phyloP scores from a whole-genome alignment of 2,329 filamentous ascomycete species.

The Myriosclerotinia curreyana region DNA sequence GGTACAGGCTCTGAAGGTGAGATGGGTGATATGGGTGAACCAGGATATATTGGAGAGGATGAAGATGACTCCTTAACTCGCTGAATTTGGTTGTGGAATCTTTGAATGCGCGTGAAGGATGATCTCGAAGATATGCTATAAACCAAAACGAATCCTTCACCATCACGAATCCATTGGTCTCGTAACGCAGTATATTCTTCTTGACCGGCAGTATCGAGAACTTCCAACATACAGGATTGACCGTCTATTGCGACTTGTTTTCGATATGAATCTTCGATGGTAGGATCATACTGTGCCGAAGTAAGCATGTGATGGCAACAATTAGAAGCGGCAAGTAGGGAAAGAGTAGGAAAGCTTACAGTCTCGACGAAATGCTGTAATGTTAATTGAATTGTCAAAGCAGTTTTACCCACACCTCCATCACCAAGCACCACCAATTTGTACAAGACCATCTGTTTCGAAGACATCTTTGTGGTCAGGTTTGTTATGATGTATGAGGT shows the following conservation, averaged over 20 bases:
- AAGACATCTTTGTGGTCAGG: slow-evolving; percentile 6
- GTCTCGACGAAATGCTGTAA: slow-evolving; percentile 98
- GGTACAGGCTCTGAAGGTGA: slow-evolving; percentile 62
- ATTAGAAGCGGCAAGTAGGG: background rate
- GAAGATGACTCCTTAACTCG: slow-evolving; percentile 89
- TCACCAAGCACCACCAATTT: slow-evolving; percentile 94
- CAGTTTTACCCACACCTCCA: slow-evolving; percentile 91
- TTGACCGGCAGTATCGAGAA: slow-evolving; percentile 94
- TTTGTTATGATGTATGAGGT: slow-evolving; percentile 18
- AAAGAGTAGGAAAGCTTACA: slow-evolving; percentile 45
- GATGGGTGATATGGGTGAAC: slow-evolving; percentile 64
- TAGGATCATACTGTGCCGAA: slow-evolving; percentile 64
- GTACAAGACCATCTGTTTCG: slow-evolving; percentile 78
- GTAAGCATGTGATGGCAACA: slow-evolving; percentile 28
- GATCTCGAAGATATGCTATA: slow-evolving; percentile 98
- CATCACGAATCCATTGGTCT: slow-evolving; percentile 98
- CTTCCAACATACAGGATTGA: slow-evolving; percentile 95
- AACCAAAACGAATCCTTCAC: slow-evolving; percentile 94
- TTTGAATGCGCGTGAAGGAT: slow-evolving; percentile 90
- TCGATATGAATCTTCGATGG: slow-evolving; percentile 83
- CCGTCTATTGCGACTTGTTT: slow-evolving; percentile 92
- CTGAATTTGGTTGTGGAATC: slow-evolving; percentile 95
- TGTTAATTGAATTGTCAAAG: slow-evolving; percentile 93
- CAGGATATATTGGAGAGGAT: slow-evolving; percentile 72
- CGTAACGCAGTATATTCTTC: slow-evolving; percentile 96